A percentile compares a stretch with the other conserved stretches of the same genome.
Conservation (phyloP, 2,329 filamentous ascomycete species). For the Aspergillus arachidicola region DNA sequence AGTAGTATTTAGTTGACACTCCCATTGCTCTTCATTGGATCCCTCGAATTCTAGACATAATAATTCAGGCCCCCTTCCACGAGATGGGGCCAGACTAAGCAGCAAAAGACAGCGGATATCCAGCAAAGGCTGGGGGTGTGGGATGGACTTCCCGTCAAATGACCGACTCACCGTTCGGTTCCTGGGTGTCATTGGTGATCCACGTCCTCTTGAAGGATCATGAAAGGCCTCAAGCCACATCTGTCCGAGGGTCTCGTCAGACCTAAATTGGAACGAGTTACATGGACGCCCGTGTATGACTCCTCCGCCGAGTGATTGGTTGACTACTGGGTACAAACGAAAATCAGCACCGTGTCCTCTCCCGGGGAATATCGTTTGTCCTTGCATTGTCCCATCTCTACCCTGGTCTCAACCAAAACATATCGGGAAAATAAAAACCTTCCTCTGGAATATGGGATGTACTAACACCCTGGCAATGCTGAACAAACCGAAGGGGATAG, state of each 20-base stretch:
- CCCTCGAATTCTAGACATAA: not conserved
- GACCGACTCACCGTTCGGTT: not conserved
- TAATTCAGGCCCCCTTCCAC: not conserved
- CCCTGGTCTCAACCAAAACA: not conserved
- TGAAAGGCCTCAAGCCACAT: not conserved
- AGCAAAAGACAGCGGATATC: not conserved
- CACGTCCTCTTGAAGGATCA: not conserved
- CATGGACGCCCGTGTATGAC: not conserved
- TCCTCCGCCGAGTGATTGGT: not conserved
- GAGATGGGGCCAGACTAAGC: not conserved
- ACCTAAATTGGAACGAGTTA: not conserved
- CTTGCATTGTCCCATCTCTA: not conserved
- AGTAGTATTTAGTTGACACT: not conserved
- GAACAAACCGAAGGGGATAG: not conserved
- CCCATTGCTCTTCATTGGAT: not conserved
- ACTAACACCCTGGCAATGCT: not conserved
- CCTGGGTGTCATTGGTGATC: not conserved
- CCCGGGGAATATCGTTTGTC: not conserved
- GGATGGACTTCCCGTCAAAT: slow-evolving; percentile 1
- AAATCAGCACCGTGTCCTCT: not conserved
- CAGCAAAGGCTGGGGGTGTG: not conserved
- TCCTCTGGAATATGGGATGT: not conserved
- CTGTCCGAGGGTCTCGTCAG: not conserved
- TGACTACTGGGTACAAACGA: not conserved
- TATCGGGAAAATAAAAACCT: not conserved